These are phyloP conservation scores for Trichoderma gracile DNA, from an alignment of 2,329 filamentous ascomycete genomes.

Conservation along the genomic window DNA sequence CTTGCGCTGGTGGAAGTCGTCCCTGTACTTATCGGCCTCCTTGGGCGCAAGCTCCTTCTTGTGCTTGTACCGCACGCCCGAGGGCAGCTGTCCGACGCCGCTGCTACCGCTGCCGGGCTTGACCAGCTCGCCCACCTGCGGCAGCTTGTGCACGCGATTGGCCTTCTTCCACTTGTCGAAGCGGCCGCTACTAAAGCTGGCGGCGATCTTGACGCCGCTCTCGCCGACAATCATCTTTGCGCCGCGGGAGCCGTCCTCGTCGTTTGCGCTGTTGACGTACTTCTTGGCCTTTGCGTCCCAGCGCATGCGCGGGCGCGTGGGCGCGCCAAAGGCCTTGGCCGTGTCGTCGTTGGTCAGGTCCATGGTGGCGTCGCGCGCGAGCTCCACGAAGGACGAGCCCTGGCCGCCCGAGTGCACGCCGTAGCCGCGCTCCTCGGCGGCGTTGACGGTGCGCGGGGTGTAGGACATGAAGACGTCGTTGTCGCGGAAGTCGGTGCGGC, in stretches of 20 bases:
- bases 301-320: slow-evolving; percentile 74
- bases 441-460: slow-evolving; percentile 75
- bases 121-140: slow-evolving; percentile 81
- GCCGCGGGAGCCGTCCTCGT: slow-evolving; percentile 83
- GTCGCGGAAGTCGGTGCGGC: slow-evolving; percentile 71
- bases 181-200: slow-evolving; percentile 86
- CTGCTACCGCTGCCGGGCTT: slow-evolving; percentile 38
- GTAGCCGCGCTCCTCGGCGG: slow-evolving; percentile 88
- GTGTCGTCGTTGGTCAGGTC: slow-evolving; percentile 89
- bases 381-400: slow-evolving; percentile 77
- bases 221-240: slow-evolving; percentile 79
- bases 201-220: slow-evolving; percentile 92
- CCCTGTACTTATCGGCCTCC: slow-evolving; percentile 86
- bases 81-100: slow-evolving; percentile 32
- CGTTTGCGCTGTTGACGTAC: slow-evolving; percentile 88
- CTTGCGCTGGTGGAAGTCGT: slow-evolving; percentile 88
- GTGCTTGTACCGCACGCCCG: slow-evolving; percentile 70
- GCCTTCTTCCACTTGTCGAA: slow-evolving; percentile 91
- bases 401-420: slow-evolving; percentile 83
- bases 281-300: slow-evolving; percentile 98
- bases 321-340: slow-evolving; percentile 74
- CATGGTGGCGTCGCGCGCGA: slow-evolving; percentile 86
- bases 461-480: slow-evolving; percentile 96
- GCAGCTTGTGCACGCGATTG: slow-evolving; percentile 76
- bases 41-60: slow-evolving; percentile 87